Evolutionary conservation across 2,329 filamentous ascomycete genomes (phyloP).

Genomic region (Colletotrichum sp.): DNA sequence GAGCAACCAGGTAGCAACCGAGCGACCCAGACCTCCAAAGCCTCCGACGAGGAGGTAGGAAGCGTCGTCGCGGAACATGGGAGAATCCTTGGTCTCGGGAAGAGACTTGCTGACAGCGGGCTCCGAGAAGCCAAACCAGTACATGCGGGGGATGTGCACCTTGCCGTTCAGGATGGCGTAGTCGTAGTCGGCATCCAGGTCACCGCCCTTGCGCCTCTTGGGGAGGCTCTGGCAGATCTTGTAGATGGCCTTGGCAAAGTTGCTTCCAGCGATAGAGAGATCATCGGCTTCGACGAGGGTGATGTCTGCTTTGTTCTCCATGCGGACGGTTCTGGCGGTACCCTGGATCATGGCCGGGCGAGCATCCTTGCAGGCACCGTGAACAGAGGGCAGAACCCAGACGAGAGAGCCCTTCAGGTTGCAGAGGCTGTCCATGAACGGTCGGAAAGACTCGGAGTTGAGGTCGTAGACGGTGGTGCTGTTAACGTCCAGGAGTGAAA

Average conservation of each 20-base stretch:
- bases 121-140: slow-evolving; percentile 10
- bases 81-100: slow-evolving; percentile 28
- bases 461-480: slow-evolving; percentile 29
- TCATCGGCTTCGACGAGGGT: slow-evolving; percentile 1
- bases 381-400: slow-evolving; percentile 33
- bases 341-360: slow-evolving; percentile 33
- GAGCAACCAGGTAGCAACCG: slow-evolving; percentile 33
- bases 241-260: not conserved
- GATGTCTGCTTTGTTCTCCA: slow-evolving; percentile 30
- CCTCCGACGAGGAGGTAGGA: slow-evolving; percentile 35
- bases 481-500: slow-evolving; percentile 30
- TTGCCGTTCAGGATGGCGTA: slow-evolving; percentile 31
- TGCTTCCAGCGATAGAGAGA: not conserved
- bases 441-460: slow-evolving; percentile 16
- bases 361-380: slow-evolving; percentile 30
- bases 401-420: slow-evolving; percentile 23
- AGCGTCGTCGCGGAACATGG: not conserved
- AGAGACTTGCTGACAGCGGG: slow-evolving; percentile 22
- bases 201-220: not conserved
- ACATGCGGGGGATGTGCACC: slow-evolving; percentile 28
- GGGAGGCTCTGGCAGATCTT: slow-evolving; percentile 1
- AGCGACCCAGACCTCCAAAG: slow-evolving; percentile 34
- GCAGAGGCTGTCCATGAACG: slow-evolving; percentile 11
- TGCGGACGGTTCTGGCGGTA: slow-evolving; percentile 30
- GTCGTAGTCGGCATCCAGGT: slow-evolving; percentile 32